Percentiles rank a stretch among this genome's conserved stretches.
Evolutionary conservation across 768 basidiomycete genomes (phyloP).

Genomic region (Leucocoprinus sp.): DNA sequence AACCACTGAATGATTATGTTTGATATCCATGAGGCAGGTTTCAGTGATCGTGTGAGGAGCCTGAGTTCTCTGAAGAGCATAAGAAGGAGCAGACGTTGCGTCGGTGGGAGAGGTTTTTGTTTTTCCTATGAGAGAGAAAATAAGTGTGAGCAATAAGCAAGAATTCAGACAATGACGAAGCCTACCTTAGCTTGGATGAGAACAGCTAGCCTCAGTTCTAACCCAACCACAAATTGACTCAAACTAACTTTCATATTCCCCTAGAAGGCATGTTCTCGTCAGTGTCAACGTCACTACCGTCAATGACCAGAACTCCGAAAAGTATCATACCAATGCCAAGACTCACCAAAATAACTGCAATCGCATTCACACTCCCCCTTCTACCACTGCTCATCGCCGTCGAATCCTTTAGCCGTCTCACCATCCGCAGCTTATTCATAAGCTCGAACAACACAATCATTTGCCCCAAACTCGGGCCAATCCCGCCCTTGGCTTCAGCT

Average conservation of each 20-base stretch:
- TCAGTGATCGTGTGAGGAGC: slow-evolving; percentile 53
- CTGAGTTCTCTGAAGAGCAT: slow-evolving; percentile 59
- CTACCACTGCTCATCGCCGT: not conserved
- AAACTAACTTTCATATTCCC: slow-evolving; percentile 24
- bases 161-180: too few species aligned
- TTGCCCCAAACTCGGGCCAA: slow-evolving; percentile 55
- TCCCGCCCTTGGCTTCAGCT: slow-evolving; percentile 30
- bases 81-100: slow-evolving; percentile 52
- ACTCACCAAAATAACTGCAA: slow-evolving; percentile 18
- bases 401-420: slow-evolving; percentile 34
- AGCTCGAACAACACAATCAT: slow-evolving; percentile 54
- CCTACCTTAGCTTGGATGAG: slow-evolving; percentile 57
- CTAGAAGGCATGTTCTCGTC: slow-evolving; percentile 23
- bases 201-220: slow-evolving; percentile 50
- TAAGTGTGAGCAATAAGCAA: not conserved
- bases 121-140: slow-evolving; percentile 38
- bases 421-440: slow-evolving; percentile 39
- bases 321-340: slow-evolving; percentile 9
- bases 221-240: slow-evolving; percentile 38
- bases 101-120: slow-evolving; percentile 37
- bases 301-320: not conserved
- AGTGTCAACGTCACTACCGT: slow-evolving; percentile 14
- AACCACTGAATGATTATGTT: slow-evolving; percentile 37
- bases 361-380: not conserved
- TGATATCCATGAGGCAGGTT: slow-evolving; percentile 45